Percentiles rank a stretch among this genome's conserved stretches.
These are phyloP conservation scores for Polyplosphaeria fusca DNA, from an alignment of 495 filamentous ascomycete genomes.

Conservation along the genomic window DNA sequence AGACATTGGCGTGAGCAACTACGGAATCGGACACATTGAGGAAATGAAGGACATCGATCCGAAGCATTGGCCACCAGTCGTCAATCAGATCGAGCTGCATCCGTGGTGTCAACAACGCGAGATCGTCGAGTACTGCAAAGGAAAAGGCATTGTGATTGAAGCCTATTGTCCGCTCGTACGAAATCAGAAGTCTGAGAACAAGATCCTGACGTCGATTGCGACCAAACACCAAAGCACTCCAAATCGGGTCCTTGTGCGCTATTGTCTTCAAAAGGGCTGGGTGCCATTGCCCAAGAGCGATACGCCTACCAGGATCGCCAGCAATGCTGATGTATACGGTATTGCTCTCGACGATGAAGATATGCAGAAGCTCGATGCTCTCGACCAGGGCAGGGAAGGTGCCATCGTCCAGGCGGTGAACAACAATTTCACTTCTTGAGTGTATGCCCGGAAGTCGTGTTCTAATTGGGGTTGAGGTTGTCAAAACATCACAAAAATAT, in stretches of 20 bases:
- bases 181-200: slow-evolving; percentile 58
- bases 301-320: slow-evolving; percentile 44
- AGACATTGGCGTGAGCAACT: slow-evolving; percentile 71
- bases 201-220: slow-evolving; percentile 51
- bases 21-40: slow-evolving; percentile 59
- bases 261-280: slow-evolving; percentile 49
- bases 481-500: too few relatives aligned
- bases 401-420: slow-evolving; percentile 40
- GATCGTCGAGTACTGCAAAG: slow-evolving; percentile 58
- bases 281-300: slow-evolving; percentile 55
- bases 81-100: slow-evolving; percentile 72
- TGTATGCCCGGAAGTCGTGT: too few relatives aligned
- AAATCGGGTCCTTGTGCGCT: slow-evolving; percentile 45
- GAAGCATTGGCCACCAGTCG: slow-evolving; percentile 60
- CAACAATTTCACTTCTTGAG: too few relatives aligned
- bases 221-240: slow-evolving; percentile 48
- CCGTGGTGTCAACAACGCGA: slow-evolving; percentile 65
- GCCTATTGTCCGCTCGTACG: slow-evolving; percentile 66
- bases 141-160: slow-evolving; percentile 59
- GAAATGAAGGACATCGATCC: slow-evolving; percentile 62
- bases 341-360: slow-evolving; percentile 48
- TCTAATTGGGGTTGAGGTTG: too few relatives aligned
- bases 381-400: slow-evolving; percentile 39
- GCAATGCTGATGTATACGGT: slow-evolving; percentile 49
- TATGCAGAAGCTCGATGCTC: slow-evolving; percentile 44